These are phyloP conservation scores for Neophaeococcomyces aloes DNA, from an alignment of 2,329 filamentous ascomycete genomes.

Conservation along the genomic window DNA sequence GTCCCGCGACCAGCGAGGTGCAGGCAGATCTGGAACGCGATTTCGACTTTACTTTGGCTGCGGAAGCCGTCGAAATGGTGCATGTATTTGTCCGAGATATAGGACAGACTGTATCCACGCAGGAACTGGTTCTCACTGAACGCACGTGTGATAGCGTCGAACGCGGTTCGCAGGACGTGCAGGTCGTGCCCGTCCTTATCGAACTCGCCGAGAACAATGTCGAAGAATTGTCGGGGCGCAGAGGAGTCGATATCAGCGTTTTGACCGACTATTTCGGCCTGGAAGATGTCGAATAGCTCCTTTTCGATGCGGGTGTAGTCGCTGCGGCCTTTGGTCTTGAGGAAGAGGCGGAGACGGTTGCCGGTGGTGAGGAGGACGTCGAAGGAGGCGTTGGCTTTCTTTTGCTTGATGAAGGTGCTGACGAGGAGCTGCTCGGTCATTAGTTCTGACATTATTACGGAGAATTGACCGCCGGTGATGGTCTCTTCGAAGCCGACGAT, in stretches of 20 bases:
- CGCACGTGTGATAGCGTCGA: constrained; percentile 23
- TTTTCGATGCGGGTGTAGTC: constrained; percentile 25
- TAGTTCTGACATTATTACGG: constrained; percentile 34
- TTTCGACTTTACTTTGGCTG: constrained; percentile 26
- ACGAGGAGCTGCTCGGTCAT: constrained; percentile 25
- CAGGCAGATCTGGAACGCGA: constrained; percentile 28
- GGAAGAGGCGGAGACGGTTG: constrained; percentile 18
- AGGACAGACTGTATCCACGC: constrained; percentile 26
- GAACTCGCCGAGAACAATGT: constrained; percentile 26
- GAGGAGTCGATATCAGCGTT: constrained; percentile 23
- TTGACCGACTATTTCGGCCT: constrained; percentile 30
- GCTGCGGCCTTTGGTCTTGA: constrained; percentile 24
- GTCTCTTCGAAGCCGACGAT: constrained; percentile 35
- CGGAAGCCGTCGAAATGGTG: constrained; percentile 28
- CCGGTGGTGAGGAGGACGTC: constrained; percentile 26
- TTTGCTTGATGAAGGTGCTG: constrained; percentile 5
- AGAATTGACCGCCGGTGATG: constrained; percentile 28
- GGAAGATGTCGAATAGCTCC: constrained; percentile 28
- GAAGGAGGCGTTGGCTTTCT: constrained; percentile 14
- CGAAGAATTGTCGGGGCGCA: constrained; percentile 26
- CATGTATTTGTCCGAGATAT: constrained; percentile 27
- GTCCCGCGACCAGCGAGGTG: constrained; percentile 29
- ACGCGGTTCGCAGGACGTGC: constrained; percentile 25
- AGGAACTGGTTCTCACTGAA: constrained; percentile 26
- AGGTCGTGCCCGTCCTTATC: constrained; percentile 24